phyloP scores from a whole-genome alignment of 345 rosid species.

The Ricinus communis region DNA sequence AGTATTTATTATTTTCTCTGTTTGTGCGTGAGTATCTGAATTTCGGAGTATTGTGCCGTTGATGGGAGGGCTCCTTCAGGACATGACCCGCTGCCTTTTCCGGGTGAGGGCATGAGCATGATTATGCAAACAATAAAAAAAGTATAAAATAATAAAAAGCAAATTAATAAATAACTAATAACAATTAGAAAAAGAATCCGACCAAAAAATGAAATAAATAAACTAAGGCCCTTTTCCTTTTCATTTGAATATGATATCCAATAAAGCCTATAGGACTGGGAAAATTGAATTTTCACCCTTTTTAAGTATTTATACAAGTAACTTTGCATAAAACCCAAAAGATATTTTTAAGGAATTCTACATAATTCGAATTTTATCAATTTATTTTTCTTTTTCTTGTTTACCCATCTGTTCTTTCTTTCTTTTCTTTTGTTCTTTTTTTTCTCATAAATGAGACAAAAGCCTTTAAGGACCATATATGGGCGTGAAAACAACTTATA shows the following conservation, averaged over 20 bases:
- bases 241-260: neutral
- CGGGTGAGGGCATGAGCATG: neutral
- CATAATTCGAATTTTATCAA: no score
- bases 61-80: neutral
- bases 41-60: no score
- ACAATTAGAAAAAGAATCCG: no score
- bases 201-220: no score
- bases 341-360: no score
- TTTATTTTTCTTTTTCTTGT: no score
- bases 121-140: neutral
- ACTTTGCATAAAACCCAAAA: no score
- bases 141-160: neutral
- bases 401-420: no score
- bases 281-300: neutral
- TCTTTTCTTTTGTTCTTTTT: neutral
- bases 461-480: constrained; percentile 25
- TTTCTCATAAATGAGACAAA: constrained; percentile 16
- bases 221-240: neutral
- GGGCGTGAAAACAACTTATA: neutral
- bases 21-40: no score
- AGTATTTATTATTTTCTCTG: no score
- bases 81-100: neutral
- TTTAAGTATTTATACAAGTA: neutral
- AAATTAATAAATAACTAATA: no score
- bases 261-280: neutral